Evolutionary conservation across 108 stramenopile species (phyloP).

Genomic region (Poteriospumella lacustris): DNA sequence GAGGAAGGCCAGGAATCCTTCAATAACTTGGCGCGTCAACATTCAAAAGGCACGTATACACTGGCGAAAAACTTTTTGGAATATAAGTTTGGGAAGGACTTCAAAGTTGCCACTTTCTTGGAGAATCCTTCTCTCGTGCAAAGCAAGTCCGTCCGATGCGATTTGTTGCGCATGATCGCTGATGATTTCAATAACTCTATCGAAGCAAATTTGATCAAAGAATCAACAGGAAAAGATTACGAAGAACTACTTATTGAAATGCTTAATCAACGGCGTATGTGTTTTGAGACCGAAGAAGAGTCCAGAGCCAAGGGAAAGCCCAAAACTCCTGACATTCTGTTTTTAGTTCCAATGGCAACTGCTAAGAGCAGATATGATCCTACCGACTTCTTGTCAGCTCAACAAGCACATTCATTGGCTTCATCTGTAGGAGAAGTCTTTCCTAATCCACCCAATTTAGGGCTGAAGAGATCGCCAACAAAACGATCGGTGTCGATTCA

Average conservation of each 20-base stretch:
- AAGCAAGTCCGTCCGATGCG: not conserved
- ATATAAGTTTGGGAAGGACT: not conserved
- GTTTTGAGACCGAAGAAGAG: conserved; percentile 25
- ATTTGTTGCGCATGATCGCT: not conserved
- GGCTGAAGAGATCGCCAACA: too few species aligned
- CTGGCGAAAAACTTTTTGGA: not conserved
- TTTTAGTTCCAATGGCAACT: conserved; percentile 23
- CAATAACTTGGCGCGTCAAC: not conserved
- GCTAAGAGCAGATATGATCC: too few species aligned
- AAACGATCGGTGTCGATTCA: too few species aligned
- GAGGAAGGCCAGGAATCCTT: not conserved
- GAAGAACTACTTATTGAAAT: conserved; percentile 23
- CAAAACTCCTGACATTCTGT: conserved; percentile 26
- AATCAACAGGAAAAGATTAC: not conserved
- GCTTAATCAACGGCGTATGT: not conserved
- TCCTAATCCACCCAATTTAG: too few species aligned
- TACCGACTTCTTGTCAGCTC: too few species aligned
- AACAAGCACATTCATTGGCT: too few species aligned
- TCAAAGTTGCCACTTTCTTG: not conserved
- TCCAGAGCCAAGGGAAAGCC: conserved; percentile 9
- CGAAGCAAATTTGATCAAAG: not conserved
- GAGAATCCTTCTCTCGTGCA: not conserved
- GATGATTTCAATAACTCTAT: not conserved
- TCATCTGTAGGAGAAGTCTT: too few species aligned
- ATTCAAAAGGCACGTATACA: not conserved